phyloP scores from a whole-genome alignment of 805 yeast genomes.

The Ogataea minuta region DNA sequence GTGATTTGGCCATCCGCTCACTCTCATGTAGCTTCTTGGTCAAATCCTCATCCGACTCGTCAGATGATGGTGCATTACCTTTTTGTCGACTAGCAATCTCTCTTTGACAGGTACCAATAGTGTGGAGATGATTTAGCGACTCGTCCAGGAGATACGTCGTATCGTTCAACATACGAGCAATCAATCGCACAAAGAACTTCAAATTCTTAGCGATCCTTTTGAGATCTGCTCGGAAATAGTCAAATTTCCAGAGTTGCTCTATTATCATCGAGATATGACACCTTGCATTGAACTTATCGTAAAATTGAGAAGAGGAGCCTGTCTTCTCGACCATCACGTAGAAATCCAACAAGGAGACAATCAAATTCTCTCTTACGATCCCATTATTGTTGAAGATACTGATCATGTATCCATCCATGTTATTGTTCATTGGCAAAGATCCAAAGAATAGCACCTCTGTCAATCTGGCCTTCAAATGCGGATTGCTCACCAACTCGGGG shows the following conservation, averaged over 20 bases:
- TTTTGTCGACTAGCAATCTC: constrained; percentile 56
- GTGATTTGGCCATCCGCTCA: constrained; percentile 76
- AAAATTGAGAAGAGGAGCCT: constrained; percentile 91
- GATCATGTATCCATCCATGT: constrained; percentile 72
- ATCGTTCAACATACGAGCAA: constrained; percentile 93
- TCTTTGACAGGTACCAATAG: constrained; percentile 71
- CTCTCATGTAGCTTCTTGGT: constrained; percentile 54
- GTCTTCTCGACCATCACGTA: constrained; percentile 96
- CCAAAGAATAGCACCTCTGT: constrained; percentile 82
- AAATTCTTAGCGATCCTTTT: constrained; percentile 62
- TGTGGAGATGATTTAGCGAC: constrained; percentile 72
- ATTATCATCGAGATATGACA: constrained; percentile 81
- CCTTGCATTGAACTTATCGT: constrained; percentile 91
- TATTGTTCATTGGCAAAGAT: constrained; percentile 51
- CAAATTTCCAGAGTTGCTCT: constrained; percentile 79
- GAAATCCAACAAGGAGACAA: constrained; percentile 82
- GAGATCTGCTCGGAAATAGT: constrained; percentile 65
- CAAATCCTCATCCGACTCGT: constrained; percentile 63
- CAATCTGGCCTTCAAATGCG: constrained; percentile 84
- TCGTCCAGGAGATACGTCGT: constrained; percentile 91
- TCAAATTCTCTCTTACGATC: constrained; percentile 59
- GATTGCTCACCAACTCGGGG: constrained; percentile 84
- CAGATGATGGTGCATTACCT: constrained; percentile 32
- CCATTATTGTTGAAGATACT: constrained; percentile 62
- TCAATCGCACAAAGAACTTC: constrained; percentile 85